phyloP scores from a whole-genome alignment of 1,139 yeast genomes.

The Pichia sp. region DNA sequence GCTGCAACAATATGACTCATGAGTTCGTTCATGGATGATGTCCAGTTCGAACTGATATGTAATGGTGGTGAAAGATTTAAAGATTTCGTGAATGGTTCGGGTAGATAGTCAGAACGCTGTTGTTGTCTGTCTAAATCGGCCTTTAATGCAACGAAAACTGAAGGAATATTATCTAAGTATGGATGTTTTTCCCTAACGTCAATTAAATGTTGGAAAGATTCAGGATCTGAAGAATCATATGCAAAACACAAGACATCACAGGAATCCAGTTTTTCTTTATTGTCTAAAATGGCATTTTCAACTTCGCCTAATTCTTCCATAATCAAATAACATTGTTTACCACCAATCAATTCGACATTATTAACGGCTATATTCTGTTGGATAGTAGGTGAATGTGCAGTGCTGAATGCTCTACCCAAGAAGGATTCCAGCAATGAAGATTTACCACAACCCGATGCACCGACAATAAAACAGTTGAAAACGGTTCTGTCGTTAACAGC shows the following conservation, averaged over 20 bases:
- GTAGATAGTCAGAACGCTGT: constrained; percentile 81
- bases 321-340: constrained; percentile 90
- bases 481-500: constrained; percentile 82
- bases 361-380: constrained; percentile 82
- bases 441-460: constrained; percentile 85
- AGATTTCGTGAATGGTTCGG: constrained; percentile 78
- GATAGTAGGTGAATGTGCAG: constrained; percentile 76
- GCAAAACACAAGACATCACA: constrained; percentile 91
- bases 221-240: constrained; percentile 95
- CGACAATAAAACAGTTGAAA: constrained; percentile 84
- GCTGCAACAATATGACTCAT: constrained; percentile 89
- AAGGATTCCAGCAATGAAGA: constrained; percentile 81
- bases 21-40: constrained; percentile 78
- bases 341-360: constrained; percentile 93
- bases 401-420: constrained; percentile 70
- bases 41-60: constrained; percentile 90
- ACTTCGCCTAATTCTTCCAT: constrained; percentile 87
- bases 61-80: constrained; percentile 71
- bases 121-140: constrained; percentile 96
- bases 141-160: constrained; percentile 85
- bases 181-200: constrained; percentile 61
- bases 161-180: constrained; percentile 67
- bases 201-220: constrained; percentile 81
- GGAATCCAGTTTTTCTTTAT: constrained; percentile 66
- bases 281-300: constrained; percentile 78